Percentiles rank a stretch among this genome's conserved stretches.
phyloP scores from a whole-genome alignment of 2,329 filamentous ascomycete species.

The Sarocladium brachiariae region DNA sequence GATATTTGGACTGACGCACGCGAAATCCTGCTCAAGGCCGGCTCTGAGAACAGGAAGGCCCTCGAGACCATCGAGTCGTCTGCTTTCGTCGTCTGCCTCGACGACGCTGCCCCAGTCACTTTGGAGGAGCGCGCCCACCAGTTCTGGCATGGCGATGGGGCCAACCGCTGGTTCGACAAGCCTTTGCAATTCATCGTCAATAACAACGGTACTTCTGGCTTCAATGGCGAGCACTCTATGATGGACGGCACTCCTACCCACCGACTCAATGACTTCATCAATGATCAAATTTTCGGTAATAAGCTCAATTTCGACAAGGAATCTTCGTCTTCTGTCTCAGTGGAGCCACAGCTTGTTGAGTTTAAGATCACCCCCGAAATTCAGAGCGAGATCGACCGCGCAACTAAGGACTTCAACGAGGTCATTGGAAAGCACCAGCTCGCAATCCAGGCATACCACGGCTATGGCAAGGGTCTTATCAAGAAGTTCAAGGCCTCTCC shows the following conservation, averaged over 20 bases:
- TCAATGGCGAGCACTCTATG: slow-evolving; percentile 99
- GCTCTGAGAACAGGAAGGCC: slow-evolving; percentile 68
- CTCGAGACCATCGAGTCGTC: slow-evolving; percentile 80
- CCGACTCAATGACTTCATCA: slow-evolving; percentile 90
- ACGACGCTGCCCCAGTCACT: slow-evolving; percentile 85
- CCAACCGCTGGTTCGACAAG: slow-evolving; percentile 98
- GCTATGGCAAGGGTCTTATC: slow-evolving; percentile 95
- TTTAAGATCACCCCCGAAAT: slow-evolving; percentile 74
- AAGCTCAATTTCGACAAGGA: slow-evolving; percentile 67
- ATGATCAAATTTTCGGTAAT: slow-evolving; percentile 86
- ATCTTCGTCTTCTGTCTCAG: slow-evolving; percentile 51
- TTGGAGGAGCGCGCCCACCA: slow-evolving; percentile 90
- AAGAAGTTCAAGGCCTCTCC: slow-evolving; percentile 99
- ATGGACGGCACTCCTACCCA: slow-evolving; percentile 99
- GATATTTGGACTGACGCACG: slow-evolving; percentile 88
- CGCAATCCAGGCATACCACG: slow-evolving; percentile 90
- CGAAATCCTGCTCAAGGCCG: slow-evolving; percentile 66
- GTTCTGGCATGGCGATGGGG: slow-evolving; percentile 97
- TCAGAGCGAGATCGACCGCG: slow-evolving; percentile 70
- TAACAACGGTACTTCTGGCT: slow-evolving; percentile 94
- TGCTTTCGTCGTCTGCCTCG: slow-evolving; percentile 87
- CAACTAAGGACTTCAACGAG: slow-evolving; percentile 68
- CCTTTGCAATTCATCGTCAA: slow-evolving; percentile 96
- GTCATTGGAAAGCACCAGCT: slow-evolving; percentile 87
- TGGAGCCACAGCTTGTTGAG: slow-evolving; percentile 69